Evolutionary conservation across 108 stramenopile species (phyloP).

Genomic region (Stephanodiscus minutulus): DNA sequence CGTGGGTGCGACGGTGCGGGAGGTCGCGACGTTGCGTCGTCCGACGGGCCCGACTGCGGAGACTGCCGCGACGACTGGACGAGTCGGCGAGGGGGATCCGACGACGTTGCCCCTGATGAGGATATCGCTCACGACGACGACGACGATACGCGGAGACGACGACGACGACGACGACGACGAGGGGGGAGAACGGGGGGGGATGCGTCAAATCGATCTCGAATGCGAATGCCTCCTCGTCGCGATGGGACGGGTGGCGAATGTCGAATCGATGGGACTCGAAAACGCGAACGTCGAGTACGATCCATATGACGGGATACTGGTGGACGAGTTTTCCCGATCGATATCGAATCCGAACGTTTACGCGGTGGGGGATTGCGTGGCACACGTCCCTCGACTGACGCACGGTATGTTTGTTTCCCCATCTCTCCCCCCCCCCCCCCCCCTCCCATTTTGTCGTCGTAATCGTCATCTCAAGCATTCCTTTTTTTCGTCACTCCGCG

Average conservation of each 20-base stretch:
- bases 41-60: neutral
- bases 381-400: constrained; percentile 82
- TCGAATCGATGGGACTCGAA: constrained; percentile 89
- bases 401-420: constrained; percentile 57
- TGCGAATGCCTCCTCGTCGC: constrained; percentile 91
- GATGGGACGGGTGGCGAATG: constrained; percentile 89
- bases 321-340: constrained; percentile 84
- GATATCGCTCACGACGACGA: constrained; percentile 33
- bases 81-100: neutral
- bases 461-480: too few species aligned
- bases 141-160: neutral
- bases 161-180: constrained; percentile 9
- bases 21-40: constrained; percentile 58
- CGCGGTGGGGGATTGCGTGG: constrained; percentile 93
- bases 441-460: neutral
- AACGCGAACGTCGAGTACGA: constrained; percentile 80
- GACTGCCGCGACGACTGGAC: neutral
- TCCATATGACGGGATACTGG: constrained; percentile 72
- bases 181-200: too few species aligned
- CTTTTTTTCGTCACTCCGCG: too few species aligned
- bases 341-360: constrained; percentile 87
- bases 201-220: constrained; percentile 49
- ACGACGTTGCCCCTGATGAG: constrained; percentile 64
- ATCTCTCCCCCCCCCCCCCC: too few species aligned
- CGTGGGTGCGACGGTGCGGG: constrained; percentile 31